Percentiles rank a stretch among this genome's conserved stretches.
Conservation (phyloP, 768 basidiomycete species). For the Podaxis sp. region DNA sequence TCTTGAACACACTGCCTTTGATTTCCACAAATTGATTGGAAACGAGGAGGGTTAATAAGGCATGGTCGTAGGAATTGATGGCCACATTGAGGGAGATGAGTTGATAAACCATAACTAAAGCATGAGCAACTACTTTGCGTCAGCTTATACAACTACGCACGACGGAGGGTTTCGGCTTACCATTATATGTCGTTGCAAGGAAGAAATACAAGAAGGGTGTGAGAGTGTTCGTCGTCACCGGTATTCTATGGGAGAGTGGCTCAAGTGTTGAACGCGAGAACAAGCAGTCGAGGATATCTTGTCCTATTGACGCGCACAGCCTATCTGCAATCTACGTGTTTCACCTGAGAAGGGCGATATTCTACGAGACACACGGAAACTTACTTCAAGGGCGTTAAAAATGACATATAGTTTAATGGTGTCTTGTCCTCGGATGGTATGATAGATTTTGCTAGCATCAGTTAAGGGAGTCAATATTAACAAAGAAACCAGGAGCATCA, state of each 20-base stretch:
- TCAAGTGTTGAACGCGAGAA: slow-evolving; percentile 91
- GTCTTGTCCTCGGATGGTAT: slow-evolving; percentile 95
- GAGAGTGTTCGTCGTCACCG: slow-evolving; percentile 64
- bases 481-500: slow-evolving; percentile 75
- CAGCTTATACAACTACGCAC: not conserved
- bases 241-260: slow-evolving; percentile 61
- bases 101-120: slow-evolving; percentile 95
- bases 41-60: slow-evolving; percentile 88
- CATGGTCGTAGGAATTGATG: slow-evolving; percentile 96
- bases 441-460: slow-evolving; percentile 97
- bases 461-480: slow-evolving; percentile 77
- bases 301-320: slow-evolving; percentile 93
- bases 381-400: slow-evolving; percentile 95
- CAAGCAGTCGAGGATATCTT: slow-evolving; percentile 94
- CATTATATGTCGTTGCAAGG: slow-evolving; percentile 79
- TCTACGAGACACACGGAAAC: slow-evolving; percentile 21
- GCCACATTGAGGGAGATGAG: slow-evolving; percentile 94
- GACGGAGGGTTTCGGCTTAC: slow-evolving; percentile 42
- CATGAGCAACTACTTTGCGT: slow-evolving; percentile 66
- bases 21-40: slow-evolving; percentile 99
- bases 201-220: slow-evolving; percentile 83
- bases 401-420: slow-evolving; percentile 99
- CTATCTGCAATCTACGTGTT: slow-evolving; percentile 83
- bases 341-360: not conserved
- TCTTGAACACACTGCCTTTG: slow-evolving; percentile 99